Percentiles rank a stretch among this genome's conserved stretches.
phyloP scores from a whole-genome alignment of 257 asterid genomes.

The Phtheirospermum japonicum region DNA sequence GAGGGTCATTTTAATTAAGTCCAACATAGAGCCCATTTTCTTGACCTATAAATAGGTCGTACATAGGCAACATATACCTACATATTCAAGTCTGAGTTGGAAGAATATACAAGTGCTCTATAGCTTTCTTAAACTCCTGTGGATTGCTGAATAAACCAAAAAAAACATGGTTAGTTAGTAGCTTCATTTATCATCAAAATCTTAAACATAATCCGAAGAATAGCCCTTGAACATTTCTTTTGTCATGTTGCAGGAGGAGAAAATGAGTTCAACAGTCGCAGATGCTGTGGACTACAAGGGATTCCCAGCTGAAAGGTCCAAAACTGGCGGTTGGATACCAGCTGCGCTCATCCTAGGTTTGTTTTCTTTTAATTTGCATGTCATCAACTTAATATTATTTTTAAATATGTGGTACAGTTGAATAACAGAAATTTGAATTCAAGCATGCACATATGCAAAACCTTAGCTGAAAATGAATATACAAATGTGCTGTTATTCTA shows the following conservation, averaged over 20 bases:
- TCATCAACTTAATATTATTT: background rate
- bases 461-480: too few species aligned
- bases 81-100: constrained; percentile 29
- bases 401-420: too few species aligned
- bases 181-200: too few species aligned
- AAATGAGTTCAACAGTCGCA: constrained; percentile 43
- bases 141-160: background rate
- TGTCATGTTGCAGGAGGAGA: constrained; percentile 41
- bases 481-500: too few species aligned
- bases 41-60: constrained; percentile 54
- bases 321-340: constrained; percentile 91
- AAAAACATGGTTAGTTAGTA: constrained; percentile 37
- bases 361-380: constrained; percentile 13
- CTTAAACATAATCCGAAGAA: background rate
- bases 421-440: too few species aligned
- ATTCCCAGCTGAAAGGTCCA: constrained; percentile 62
- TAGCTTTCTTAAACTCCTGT: constrained; percentile 8
- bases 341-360: constrained; percentile 91
- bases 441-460: too few species aligned
- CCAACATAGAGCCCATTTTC: background rate
- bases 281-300: constrained; percentile 88
- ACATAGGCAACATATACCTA: constrained; percentile 2
- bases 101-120: background rate
- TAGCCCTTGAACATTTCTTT: background rate
- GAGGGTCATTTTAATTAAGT: constrained; percentile 36